These are phyloP conservation scores for Rhodotorula toruloides DNA, from an alignment of 768 basidiomycete species.

Conservation along the genomic window DNA sequence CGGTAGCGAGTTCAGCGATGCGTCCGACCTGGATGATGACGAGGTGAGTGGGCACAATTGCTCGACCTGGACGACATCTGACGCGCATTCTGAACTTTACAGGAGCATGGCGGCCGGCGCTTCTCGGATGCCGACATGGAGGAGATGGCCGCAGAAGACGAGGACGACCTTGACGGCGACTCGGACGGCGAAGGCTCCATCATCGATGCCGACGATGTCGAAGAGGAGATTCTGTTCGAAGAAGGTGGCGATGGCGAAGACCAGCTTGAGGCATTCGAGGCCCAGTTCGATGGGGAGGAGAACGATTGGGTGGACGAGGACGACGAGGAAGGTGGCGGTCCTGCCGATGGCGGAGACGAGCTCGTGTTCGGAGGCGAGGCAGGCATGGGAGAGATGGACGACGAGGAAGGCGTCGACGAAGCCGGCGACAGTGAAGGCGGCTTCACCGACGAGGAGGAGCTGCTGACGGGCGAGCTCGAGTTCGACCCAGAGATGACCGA, in stretches of 20 bases:
- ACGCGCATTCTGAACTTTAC: too few species aligned
- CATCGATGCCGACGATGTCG: conserved; percentile 14
- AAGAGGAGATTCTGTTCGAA: conserved; percentile 35
- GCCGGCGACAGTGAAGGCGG: conserved; percentile 46
- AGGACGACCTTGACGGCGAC: conserved; percentile 63
- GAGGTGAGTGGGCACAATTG: too few species aligned
- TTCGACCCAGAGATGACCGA: conserved; percentile 39
- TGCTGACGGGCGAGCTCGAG: conserved; percentile 36
- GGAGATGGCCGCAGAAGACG: conserved; percentile 81
- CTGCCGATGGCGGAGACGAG: conserved; percentile 54
- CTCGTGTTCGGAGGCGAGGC: conserved; percentile 48
- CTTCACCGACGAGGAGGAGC: conserved; percentile 35
- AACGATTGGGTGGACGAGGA: conserved; percentile 58
- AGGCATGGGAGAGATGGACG: conserved; percentile 44
- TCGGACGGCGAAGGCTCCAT: conserved; percentile 55
- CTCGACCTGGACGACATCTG: too few species aligned
- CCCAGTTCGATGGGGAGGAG: conserved; percentile 67
- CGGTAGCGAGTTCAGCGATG: conserved; percentile 26
- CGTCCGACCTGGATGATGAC: conserved; percentile 20
- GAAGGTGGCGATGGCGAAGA: conserved; percentile 58
- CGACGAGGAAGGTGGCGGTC: conserved; percentile 54
- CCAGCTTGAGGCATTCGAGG: conserved; percentile 67
- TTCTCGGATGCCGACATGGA: conserved; percentile 46
- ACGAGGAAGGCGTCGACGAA: conserved; percentile 42
- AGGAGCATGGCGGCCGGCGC: conserved; percentile 25